phyloP scores from a whole-genome alignment of 768 basidiomycete species.

The Amanita muscaria region DNA sequence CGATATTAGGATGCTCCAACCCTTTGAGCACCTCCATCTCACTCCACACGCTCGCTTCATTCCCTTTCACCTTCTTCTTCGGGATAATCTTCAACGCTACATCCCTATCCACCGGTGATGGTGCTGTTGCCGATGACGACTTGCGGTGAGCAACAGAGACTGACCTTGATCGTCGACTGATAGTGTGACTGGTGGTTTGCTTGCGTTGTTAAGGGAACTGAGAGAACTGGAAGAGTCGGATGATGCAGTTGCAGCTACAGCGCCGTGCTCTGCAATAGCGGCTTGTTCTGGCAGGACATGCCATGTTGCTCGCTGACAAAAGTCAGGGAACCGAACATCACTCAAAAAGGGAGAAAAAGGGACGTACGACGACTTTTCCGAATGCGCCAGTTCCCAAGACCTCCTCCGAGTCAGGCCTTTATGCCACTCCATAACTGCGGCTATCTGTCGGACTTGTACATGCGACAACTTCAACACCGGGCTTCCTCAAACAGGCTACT shows the following conservation, averaged over 20 bases:
- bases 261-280: conserved; percentile 48
- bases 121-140: conserved; percentile 21
- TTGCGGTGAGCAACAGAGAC: conserved; percentile 15
- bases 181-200: conserved; percentile 9
- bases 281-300: conserved; percentile 58
- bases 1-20: conserved; percentile 87
- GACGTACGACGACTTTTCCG: conserved; percentile 75
- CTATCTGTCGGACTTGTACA: too few relatives aligned
- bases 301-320: conserved; percentile 64
- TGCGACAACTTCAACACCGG: too few relatives aligned
- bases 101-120: too few relatives aligned
- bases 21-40: conserved; percentile 93
- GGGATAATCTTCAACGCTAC: conserved; percentile 87
- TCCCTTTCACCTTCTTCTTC: conserved; percentile 90
- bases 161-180: conserved; percentile 11
- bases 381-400: conserved; percentile 79
- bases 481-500: too few relatives aligned
- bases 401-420: too few relatives aligned
- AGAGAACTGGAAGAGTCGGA: too few relatives aligned
- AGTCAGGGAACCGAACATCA: too few relatives aligned
- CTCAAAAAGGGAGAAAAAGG: too few relatives aligned
- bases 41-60: conserved; percentile 82
- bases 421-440: too few relatives aligned
- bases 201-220: too few relatives aligned
- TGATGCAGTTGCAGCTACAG: conserved; percentile 31